Percentiles rank a stretch among this genome's conserved stretches.
Evolutionary conservation across 2,329 filamentous ascomycete species (phyloP).

Genomic region (Exophiala lecanii-corni): DNA sequence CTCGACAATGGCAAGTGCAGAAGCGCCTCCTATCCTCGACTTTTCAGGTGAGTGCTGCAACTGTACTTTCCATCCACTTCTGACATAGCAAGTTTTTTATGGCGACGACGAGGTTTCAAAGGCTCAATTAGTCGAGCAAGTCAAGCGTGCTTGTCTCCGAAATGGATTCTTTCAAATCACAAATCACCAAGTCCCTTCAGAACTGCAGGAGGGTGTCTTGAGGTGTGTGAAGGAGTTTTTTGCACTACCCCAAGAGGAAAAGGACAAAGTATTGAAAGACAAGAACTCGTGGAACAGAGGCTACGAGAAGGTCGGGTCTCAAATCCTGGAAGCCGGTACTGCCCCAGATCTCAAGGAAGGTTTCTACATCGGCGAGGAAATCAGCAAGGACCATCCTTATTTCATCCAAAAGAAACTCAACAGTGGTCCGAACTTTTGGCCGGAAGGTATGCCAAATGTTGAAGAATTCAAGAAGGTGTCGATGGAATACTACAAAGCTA

Average conservation of each 20-base stretch:
- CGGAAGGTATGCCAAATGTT: slow-evolving; percentile 3
- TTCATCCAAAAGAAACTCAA: slow-evolving; percentile 25
- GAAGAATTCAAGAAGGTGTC: slow-evolving; percentile 7
- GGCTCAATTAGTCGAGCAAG: slow-evolving; percentile 30
- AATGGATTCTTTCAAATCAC: slow-evolving; percentile 53
- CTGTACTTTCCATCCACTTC: neutral
- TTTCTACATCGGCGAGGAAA: slow-evolving; percentile 26
- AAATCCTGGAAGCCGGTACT: slow-evolving; percentile 27
- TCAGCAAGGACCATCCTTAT: slow-evolving; percentile 19
- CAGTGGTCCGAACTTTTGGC: slow-evolving; percentile 25
- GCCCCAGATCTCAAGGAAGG: slow-evolving; percentile 29
- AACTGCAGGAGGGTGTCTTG: slow-evolving; percentile 40
- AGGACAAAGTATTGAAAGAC: slow-evolving; percentile 36
- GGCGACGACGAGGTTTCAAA: slow-evolving; percentile 29
- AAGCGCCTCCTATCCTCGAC: slow-evolving; percentile 33
- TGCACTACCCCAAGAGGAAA: slow-evolving; percentile 40
- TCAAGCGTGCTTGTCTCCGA: slow-evolving; percentile 41
- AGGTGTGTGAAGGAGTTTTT: slow-evolving; percentile 46
- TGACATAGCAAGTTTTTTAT: slow-evolving; percentile 28
- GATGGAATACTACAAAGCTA: slow-evolving; percentile 16
- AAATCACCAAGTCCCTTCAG: slow-evolving; percentile 42
- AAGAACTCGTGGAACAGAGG: slow-evolving; percentile 15
- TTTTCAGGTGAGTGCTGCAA: slow-evolving; percentile 26
- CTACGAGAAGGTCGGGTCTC: slow-evolving; percentile 28
- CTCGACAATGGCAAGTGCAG: slow-evolving; percentile 27